A percentile compares a stretch with the other conserved stretches of the same genome.
Evolutionary conservation across 495 filamentous ascomycete species (phyloP).

Genomic region (Aspergillus avenaceus): DNA sequence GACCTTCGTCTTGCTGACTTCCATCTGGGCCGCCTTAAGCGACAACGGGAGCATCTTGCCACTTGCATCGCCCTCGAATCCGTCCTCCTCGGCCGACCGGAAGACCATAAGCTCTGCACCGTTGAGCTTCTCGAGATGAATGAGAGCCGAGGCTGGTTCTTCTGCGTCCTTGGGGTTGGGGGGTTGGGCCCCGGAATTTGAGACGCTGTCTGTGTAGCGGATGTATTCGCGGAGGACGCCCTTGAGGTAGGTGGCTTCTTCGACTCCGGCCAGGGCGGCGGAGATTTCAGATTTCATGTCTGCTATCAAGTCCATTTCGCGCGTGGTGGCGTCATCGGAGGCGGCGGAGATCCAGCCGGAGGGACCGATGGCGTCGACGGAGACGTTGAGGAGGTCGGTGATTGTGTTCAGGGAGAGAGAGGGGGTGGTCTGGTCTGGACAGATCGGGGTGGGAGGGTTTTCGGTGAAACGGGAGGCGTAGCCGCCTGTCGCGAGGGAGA

Average conservation of each 20-base stretch:
- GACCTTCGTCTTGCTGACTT: constrained; percentile 48
- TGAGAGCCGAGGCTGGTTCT: constrained; percentile 13
- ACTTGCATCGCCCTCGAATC: constrained; percentile 28
- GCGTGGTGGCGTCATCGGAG: constrained; percentile 46
- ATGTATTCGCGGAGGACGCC: constrained; percentile 68
- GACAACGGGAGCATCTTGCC: constrained; percentile 60
- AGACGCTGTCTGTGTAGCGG: constrained; percentile 53
- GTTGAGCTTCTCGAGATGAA: constrained; percentile 40
- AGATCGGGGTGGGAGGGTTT: constrained; percentile 40
- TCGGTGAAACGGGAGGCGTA: constrained; percentile 42
- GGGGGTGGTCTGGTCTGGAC: constrained; percentile 48
- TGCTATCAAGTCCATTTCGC: constrained; percentile 57
- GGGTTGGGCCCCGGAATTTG: background rate
- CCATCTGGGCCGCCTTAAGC: constrained; percentile 60
- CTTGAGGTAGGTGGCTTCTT: constrained; percentile 66
- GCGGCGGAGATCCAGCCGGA: constrained; percentile 72
- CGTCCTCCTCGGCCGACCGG: constrained; percentile 30
- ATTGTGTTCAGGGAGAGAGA: constrained; percentile 49
- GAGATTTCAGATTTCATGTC: constrained; percentile 71
- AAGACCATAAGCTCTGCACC: constrained; percentile 41
- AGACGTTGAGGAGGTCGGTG: constrained; percentile 65
- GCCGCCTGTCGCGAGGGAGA: constrained; percentile 52
- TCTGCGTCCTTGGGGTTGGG: background rate
- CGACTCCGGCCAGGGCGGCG: constrained; percentile 69
- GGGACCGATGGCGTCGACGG: constrained; percentile 79